phyloP scores from a whole-genome alignment of 2,329 filamentous ascomycete species.

The Orbilia brochopaga region DNA sequence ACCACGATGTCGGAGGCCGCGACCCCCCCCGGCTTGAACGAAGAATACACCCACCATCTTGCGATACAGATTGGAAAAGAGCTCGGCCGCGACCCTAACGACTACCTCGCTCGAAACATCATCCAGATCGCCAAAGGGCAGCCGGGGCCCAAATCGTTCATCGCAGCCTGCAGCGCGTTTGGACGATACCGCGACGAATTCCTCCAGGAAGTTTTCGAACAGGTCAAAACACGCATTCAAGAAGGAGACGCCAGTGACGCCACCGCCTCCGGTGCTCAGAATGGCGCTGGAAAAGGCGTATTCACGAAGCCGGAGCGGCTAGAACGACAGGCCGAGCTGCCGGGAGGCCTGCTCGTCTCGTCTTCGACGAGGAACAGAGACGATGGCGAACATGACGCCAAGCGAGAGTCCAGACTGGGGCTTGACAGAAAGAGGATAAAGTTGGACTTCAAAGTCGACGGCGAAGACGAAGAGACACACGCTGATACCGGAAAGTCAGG shows the following conservation, averaged over 20 bases:
- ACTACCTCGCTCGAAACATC: slow-evolving; percentile 54
- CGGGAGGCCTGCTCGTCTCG: slow-evolving; percentile 53
- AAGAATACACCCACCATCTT: slow-evolving; percentile 53
- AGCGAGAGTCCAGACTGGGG: slow-evolving; percentile 54
- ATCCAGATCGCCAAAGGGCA: slow-evolving; percentile 55
- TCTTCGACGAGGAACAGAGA: slow-evolving; percentile 44
- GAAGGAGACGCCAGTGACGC: slow-evolving; percentile 36
- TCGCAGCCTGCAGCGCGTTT: slow-evolving; percentile 54
- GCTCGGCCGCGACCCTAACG: slow-evolving; percentile 52
- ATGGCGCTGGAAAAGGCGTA: slow-evolving; percentile 19
- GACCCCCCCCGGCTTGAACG: slow-evolving; percentile 53
- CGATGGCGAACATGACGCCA: slow-evolving; percentile 47
- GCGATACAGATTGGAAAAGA: slow-evolving; percentile 52
- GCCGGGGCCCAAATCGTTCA: slow-evolving; percentile 55
- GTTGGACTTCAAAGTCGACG: slow-evolving; percentile 54
- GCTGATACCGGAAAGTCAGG: slow-evolving; percentile 41
- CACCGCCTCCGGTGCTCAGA: not conserved
- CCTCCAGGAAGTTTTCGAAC: slow-evolving; percentile 53
- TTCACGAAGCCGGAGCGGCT: slow-evolving; percentile 37
- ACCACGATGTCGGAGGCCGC: slow-evolving; percentile 34
- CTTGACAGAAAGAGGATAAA: slow-evolving; percentile 55
- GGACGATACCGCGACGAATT: slow-evolving; percentile 54
- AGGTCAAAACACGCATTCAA: slow-evolving; percentile 53
- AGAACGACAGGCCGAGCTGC: slow-evolving; percentile 49
- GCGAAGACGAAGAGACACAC: slow-evolving; percentile 48